Evolutionary conservation across 495 filamentous ascomycete genomes (phyloP).

Genomic region (Schizothecium vesticola): DNA sequence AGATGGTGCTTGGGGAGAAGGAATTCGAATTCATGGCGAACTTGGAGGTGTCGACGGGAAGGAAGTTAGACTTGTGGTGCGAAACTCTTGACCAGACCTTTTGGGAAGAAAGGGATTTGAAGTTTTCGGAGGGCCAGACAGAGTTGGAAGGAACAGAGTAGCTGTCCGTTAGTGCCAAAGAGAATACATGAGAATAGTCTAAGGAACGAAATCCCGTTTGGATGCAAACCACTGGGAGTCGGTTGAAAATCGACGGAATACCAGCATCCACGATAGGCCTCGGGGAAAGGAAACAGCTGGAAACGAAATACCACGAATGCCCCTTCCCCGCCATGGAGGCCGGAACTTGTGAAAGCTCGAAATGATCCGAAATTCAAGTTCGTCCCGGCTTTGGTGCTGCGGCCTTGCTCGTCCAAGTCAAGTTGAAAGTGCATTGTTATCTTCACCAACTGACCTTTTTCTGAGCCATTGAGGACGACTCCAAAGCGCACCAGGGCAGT

Average conservation of each 20-base stretch:
- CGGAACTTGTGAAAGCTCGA: background rate
- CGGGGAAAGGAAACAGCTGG: too few species aligned
- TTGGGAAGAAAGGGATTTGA: background rate
- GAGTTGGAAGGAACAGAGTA: background rate
- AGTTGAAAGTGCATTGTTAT: background rate
- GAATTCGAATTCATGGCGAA: too few species aligned
- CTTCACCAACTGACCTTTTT: background rate
- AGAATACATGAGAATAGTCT: background rate
- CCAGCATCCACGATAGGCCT: background rate
- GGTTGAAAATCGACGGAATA: too few species aligned
- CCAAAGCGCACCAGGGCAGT: background rate
- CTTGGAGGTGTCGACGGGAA: background rate
- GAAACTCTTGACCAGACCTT: background rate
- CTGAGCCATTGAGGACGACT: background rate
- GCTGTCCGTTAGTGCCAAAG: background rate
- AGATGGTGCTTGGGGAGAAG: background rate
- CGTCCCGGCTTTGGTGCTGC: background rate
- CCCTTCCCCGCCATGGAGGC: background rate
- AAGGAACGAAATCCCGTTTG: background rate
- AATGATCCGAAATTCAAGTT: background rate
- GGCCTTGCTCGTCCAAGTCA: background rate
- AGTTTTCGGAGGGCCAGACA: background rate
- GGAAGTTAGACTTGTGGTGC: background rate
- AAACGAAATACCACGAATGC: background rate
- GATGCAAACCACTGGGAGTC: background rate